phyloP scores from a whole-genome alignment of 805 yeast species.

The Kluyveromyces dobzhanskii region DNA sequence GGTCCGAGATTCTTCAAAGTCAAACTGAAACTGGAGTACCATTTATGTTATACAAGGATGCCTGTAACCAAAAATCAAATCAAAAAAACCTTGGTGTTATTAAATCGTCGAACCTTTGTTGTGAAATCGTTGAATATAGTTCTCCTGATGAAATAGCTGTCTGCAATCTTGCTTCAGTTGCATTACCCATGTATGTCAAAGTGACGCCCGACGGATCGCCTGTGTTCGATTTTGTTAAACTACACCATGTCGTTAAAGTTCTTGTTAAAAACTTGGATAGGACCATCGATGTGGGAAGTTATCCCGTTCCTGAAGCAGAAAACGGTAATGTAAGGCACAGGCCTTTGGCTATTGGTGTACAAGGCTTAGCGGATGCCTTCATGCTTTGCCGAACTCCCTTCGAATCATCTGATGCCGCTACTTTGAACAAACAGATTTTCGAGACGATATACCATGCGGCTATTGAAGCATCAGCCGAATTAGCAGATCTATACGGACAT shows the following conservation, averaged over 20 bases:
- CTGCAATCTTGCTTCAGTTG: slow-evolving; percentile 85
- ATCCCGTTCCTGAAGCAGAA: slow-evolving; percentile 72
- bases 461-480: slow-evolving; percentile 74
- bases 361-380: slow-evolving; percentile 90
- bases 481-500: slow-evolving; percentile 59
- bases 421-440: slow-evolving; percentile 73
- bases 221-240: slow-evolving; percentile 57
- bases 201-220: slow-evolving; percentile 34
- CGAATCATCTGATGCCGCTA: slow-evolving; percentile 72
- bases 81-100: slow-evolving; percentile 87
- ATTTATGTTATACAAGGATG: slow-evolving; percentile 84
- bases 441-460: slow-evolving; percentile 96
- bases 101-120: slow-evolving; percentile 86
- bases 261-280: slow-evolving; percentile 68
- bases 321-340: slow-evolving; percentile 69
- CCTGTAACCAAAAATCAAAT: slow-evolving; percentile 78
- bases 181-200: slow-evolving; percentile 68
- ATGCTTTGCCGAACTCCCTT: slow-evolving; percentile 75
- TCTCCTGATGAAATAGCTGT: slow-evolving; percentile 87
- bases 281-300: slow-evolving; percentile 73
- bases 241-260: slow-evolving; percentile 71
- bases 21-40: slow-evolving; percentile 97
- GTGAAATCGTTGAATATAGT: slow-evolving; percentile 87
- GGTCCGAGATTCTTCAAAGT: slow-evolving; percentile 81
- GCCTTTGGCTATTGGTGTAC: slow-evolving; percentile 92